Percentiles rank a stretch among this genome's conserved stretches.
Evolutionary conservation across 345 rosid species (phyloP).

Genomic region (Cardamine chenopodiifolia): DNA sequence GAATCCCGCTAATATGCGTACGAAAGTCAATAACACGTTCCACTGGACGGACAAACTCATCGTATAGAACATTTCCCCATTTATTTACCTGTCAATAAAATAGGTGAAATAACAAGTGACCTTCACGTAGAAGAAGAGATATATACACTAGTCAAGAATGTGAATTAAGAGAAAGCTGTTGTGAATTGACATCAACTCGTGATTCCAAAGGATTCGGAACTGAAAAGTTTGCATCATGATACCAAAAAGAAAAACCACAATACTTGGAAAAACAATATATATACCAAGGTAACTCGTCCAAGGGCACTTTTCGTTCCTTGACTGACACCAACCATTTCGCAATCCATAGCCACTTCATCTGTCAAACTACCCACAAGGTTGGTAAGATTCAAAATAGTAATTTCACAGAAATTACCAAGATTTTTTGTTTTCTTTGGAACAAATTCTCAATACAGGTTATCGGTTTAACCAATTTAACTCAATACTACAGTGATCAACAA

Average conservation of each 20-base stretch:
- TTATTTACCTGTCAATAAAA: constrained; percentile 72
- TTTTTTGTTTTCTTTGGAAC: background rate
- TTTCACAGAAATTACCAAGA: background rate
- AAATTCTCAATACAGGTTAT: background rate
- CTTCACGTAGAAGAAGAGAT: constrained; percentile 7
- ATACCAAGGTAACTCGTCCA: constrained; percentile 91
- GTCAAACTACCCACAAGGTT: constrained; percentile 64
- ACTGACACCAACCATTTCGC: constrained; percentile 97
- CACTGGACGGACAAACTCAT: constrained; percentile 93
- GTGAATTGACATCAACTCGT: background rate
- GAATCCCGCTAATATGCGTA: constrained; percentile 85
- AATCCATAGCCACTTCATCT: constrained; percentile 88
- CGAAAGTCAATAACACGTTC: constrained; percentile 91
- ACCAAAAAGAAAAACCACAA: background rate
- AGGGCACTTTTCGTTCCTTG: constrained; percentile 93
- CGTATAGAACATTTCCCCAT: constrained; percentile 88
- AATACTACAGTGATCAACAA: background rate
- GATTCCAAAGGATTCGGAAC: background rate
- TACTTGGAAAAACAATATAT: constrained; percentile 38
- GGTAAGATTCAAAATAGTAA: constrained; percentile 19
- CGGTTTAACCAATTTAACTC: background rate
- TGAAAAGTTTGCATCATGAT: no score
- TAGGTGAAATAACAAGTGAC: constrained; percentile 20
- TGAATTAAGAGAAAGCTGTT: background rate
- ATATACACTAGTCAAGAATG: background rate